Percentiles rank a stretch among this genome's conserved stretches.
phyloP scores from a whole-genome alignment of 208 protist species.

The Trichomonas vaginalis region DNA sequence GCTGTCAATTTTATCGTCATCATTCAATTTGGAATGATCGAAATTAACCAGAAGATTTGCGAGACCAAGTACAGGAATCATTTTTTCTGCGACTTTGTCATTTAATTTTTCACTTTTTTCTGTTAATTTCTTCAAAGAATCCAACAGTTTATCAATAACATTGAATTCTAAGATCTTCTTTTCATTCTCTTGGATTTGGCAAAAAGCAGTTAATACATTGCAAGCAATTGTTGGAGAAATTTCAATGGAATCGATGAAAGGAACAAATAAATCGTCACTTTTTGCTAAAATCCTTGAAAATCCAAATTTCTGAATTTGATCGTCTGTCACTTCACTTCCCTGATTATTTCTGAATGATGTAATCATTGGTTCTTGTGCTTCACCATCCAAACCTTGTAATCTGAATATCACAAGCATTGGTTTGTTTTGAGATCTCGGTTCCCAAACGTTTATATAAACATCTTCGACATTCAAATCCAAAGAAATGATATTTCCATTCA shows the following conservation, averaged over 20 bases:
- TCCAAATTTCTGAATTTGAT: neutral
- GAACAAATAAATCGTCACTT: neutral
- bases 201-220: neutral
- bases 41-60: neutral
- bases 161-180: neutral
- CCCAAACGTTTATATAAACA: constrained; percentile 13
- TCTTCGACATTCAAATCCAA: neutral
- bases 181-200: neutral
- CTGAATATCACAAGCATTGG: neutral
- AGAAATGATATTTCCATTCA: neutral
- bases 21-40: no score
- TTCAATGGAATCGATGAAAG: neutral
- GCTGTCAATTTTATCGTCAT: neutral
- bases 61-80: neutral
- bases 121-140: neutral
- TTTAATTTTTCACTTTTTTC: no score
- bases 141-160: neutral
- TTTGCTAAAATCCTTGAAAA: neutral
- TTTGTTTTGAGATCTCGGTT: neutral
- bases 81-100: neutral
- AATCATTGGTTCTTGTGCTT: constrained; percentile 9
- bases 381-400: neutral
- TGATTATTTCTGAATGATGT: neutral
- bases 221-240: neutral
- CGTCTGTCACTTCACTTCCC: neutral